Evolutionary conservation across 73 alveolate genomes (phyloP), one percentile per base, ranked within the genome.

Genomic region (Uronychia setigera): DNA sequence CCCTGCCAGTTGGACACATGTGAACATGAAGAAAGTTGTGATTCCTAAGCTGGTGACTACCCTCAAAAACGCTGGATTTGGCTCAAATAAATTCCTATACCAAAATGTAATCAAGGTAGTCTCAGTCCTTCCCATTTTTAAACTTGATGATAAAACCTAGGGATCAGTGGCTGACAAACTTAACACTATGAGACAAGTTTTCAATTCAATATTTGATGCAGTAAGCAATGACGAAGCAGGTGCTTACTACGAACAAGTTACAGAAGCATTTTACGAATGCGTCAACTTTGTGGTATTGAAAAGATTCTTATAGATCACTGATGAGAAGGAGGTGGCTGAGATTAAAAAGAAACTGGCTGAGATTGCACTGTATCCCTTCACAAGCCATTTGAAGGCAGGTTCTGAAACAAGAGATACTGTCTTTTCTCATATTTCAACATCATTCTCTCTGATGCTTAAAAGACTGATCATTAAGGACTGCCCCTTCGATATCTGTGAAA

Each of bases 31-130:
- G 59, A 90, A 90, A 59, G 87, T 33, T 31, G 58, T 90, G 28
- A 57, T 90, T 5, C 92, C 92, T 19, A 82, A 80, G 77, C 81
- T 90, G 31, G 80, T 74, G 74, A 90, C 83, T 80, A 29, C 88
- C 58, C 46, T 90, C 26, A 90, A 90, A 46, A 90, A 60, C 34
- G 84, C 93, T 33, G 95, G 85, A 26, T 90, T 77, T 74, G 95
- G 95, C 30, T 90, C 95, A 9, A 84, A 85, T 32, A 27, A 33
- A 1, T 92, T 85, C 30, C 90, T 90, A 13, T 90, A 90, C 85
- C 82, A 85, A 33, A 90, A 90, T 33, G 58, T 90, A 34, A 82
- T 85, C 5, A 86, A 80, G 33, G 84, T 90, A 46, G 31, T 83
- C 1, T 90, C 95, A 26, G 79, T 90, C 33, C 75, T 90, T 77